Evolutionary conservation across 2,329 filamentous ascomycete species (phyloP), one percentile per base, ranked within the genome.

Genomic region (Beauveria sp.): DNA sequence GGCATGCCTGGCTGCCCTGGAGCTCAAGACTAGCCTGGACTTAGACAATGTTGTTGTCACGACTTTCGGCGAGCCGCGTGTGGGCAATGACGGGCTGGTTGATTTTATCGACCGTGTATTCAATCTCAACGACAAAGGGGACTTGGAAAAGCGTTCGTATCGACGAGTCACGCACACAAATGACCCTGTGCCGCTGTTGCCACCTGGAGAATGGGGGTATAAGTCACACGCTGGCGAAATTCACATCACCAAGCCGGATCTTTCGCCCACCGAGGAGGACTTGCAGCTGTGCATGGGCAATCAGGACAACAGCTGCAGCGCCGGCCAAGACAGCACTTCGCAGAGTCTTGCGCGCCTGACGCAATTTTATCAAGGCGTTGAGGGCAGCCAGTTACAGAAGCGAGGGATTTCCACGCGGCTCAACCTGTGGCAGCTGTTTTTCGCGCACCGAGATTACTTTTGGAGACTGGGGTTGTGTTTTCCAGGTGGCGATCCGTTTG

Each of bases 381-480:
- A 34, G 3, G 22, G 26, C 18, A 51, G 18, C 20, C 64, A 67
- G 56, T 60, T 63, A 24, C 60, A 65, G 44, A 62, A 63, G 22
- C 65, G 86, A 16, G 86, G 74, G 79, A 83, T 77, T 73, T 86
- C 68, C 70, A 81, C 66, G 68, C 73, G 83, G 73, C 72, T 92
- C 67, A 90, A 88, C 72, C 81, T 96, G n/a, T 96, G 93, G 91
- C 86, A 96, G 74, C 77, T 97, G 8, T 88, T 97, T 70, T 96
- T 96, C 73, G 90, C 92, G 1, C 94, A 99, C 75, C 80, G 94
- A 44, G 94, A 99, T 76, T 99, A 99, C 73, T 97, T 99, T 75
- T 96, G 91, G 90, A 82, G 94, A 61, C 74, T 99, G 58, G 94
- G 94, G 0, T 77, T 97, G 37, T 99, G 94, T 75, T 79, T 97